phyloP scores from a whole-genome alignment of 352 stramenopile species.

The Lagenidium sp. region DNA sequence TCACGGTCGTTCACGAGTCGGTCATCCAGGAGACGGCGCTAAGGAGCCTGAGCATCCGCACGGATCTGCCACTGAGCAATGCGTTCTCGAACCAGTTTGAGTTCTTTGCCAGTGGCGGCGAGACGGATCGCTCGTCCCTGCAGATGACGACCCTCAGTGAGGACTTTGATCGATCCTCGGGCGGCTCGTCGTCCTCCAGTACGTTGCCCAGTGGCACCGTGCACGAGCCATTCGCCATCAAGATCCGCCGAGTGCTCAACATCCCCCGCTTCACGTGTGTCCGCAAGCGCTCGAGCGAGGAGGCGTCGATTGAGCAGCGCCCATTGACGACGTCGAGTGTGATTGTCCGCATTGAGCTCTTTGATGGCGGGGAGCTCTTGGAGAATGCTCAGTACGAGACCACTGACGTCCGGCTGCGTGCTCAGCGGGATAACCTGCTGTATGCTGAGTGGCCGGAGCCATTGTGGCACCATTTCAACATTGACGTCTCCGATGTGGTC shows the following conservation, averaged over 20 bases:
- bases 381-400: constrained; percentile 68
- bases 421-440: constrained; percentile 59
- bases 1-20: constrained; percentile 81
- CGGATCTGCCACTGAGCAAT: constrained; percentile 30
- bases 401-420: constrained; percentile 53
- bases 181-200: constrained; percentile 5
- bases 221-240: constrained; percentile 56
- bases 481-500: constrained; percentile 56
- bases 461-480: constrained; percentile 72
- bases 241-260: constrained; percentile 74
- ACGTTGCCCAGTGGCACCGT: constrained; percentile 45
- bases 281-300: constrained; percentile 59
- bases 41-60: constrained; percentile 67
- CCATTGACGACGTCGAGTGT: constrained; percentile 54
- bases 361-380: constrained; percentile 60
- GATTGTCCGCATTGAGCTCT: constrained; percentile 69
- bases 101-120: constrained; percentile 46
- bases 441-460: constrained; percentile 71
- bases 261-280: constrained; percentile 67
- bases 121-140: constrained; percentile 49
- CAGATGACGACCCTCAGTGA: constrained; percentile 69
- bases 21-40: constrained; percentile 79
- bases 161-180: constrained; percentile 47
- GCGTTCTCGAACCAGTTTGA: constrained; percentile 45
- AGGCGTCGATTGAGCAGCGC: constrained; percentile 33